A percentile compares a stretch with the other conserved stretches of the same genome.
Evolutionary conservation across 2,329 filamentous ascomycete species (phyloP).

Genomic region (Fusarium proliferatum): DNA sequence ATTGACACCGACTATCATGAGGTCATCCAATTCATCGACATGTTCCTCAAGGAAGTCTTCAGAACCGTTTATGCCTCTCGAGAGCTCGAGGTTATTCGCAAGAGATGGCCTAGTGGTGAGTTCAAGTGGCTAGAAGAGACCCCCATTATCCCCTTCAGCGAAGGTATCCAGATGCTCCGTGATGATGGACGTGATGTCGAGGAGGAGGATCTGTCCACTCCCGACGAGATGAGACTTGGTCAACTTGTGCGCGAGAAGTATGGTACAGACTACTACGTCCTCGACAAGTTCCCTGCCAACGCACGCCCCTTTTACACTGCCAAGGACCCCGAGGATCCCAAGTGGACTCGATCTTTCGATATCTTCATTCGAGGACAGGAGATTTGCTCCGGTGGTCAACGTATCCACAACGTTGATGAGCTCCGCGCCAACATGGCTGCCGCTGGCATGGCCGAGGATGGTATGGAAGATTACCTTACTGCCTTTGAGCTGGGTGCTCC

Average conservation of each 20-base stretch:
- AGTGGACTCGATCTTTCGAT: conserved; percentile 91
- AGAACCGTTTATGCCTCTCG: conserved; percentile 57
- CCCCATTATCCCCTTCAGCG: conserved; percentile 80
- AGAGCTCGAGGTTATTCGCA: conserved; percentile 83
- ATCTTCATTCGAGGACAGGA: conserved; percentile 95
- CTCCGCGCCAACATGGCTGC: conserved; percentile 82
- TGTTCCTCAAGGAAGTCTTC: conserved; percentile 80
- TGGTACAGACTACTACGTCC: conserved; percentile 89
- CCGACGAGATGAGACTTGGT: conserved; percentile 88
- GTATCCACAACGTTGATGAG: conserved; percentile 83
- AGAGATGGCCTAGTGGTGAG: conserved; percentile 87
- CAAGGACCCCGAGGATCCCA: conserved; percentile 77
- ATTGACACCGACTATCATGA: conserved; percentile 92
- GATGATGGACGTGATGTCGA: conserved; percentile 83
- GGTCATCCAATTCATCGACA: conserved; percentile 81
- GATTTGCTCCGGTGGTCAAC: conserved; percentile 91
- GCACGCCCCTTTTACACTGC: conserved; percentile 94
- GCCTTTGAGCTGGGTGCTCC: conserved; percentile 90
- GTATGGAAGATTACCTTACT: conserved; percentile 90
- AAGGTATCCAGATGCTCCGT: conserved; percentile 84
- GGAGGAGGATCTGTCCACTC: conserved; percentile 81
- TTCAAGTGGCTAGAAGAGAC: conserved; percentile 90
- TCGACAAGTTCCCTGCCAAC: conserved; percentile 90
- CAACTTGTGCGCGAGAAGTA: conserved; percentile 88
- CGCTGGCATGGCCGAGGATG: conserved; percentile 79